These are phyloP conservation scores for Colletotrichum musicola DNA, from an alignment of 2,329 filamentous ascomycete species.

Conservation along the genomic window DNA sequence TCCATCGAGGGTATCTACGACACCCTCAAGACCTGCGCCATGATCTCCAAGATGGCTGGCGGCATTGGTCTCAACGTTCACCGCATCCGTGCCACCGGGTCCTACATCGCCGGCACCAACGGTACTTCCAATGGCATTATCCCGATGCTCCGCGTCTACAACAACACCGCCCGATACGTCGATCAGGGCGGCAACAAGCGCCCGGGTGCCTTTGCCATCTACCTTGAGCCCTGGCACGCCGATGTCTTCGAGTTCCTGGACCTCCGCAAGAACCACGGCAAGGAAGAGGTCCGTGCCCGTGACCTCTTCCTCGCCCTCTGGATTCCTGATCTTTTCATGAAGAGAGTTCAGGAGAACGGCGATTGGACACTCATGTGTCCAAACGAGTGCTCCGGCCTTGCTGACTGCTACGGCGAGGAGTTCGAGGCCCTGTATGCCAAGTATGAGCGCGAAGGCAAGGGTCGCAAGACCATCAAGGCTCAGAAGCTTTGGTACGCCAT, in stretches of 20 bases:
- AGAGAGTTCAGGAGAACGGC: constrained; percentile 95
- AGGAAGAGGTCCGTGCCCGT: constrained; percentile 96
- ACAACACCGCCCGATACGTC: constrained; percentile 98
- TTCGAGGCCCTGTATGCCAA: constrained; percentile 95
- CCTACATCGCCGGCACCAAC: constrained; percentile 98
- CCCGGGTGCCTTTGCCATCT: constrained; percentile 97
- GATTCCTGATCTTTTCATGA: constrained; percentile 99
- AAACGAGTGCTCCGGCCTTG: constrained; percentile 93
- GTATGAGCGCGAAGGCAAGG: constrained; percentile 90
- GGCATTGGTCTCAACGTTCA: constrained; percentile 98
- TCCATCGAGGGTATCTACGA: constrained; percentile 99
- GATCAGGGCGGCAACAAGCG: constrained; percentile 99
- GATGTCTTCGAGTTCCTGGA: constrained; percentile 98
- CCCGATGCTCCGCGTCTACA: constrained; percentile 98
- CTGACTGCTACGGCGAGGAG: constrained; percentile 97
- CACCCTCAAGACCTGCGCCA: constrained; percentile 97
- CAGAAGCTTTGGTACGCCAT: constrained; percentile 99
- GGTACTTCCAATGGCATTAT: constrained; percentile 97
- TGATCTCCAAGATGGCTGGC: constrained; percentile 99
- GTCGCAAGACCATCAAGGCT: constrained; percentile 91
- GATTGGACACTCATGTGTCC: constrained; percentile 99
- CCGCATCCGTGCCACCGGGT: constrained; percentile 95
- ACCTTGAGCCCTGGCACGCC: constrained; percentile 98
- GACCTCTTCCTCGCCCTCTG: constrained; percentile 98
- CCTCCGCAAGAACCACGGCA: constrained; percentile 98